Percentiles rank a stretch among this genome's conserved stretches.
phyloP scores from a whole-genome alignment of 345 rosid species.

The Noccaea bulbosa region DNA sequence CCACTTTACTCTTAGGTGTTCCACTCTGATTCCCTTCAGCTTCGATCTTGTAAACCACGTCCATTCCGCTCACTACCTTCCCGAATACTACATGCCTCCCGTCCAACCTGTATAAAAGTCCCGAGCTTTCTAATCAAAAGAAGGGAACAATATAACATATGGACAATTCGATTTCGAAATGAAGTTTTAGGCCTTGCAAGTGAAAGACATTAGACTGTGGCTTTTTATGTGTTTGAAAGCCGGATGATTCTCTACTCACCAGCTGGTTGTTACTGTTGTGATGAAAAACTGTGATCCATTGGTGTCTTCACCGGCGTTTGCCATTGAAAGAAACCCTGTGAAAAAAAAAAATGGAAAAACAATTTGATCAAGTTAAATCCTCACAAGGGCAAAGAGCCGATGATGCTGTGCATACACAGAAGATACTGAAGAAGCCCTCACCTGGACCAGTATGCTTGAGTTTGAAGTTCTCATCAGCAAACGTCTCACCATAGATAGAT shows the following conservation, averaged over 20 bases:
- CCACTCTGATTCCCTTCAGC: conserved; percentile 91
- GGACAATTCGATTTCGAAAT: background rate
- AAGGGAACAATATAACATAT: background rate
- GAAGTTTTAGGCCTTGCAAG: too few relatives aligned
- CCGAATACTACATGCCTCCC: conserved; percentile 95
- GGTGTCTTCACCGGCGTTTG: conserved; percentile 86
- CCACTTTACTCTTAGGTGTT: conserved; percentile 86
- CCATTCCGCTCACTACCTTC: conserved; percentile 92
- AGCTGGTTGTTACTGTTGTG: conserved; percentile 93
- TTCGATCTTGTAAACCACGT: conserved; percentile 89
- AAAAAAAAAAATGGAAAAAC: background rate
- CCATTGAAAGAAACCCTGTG: conserved; percentile 87
- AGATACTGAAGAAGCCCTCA: conserved; percentile 27
- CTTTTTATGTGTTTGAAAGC: conserved; percentile 4
- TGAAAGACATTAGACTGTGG: too few relatives aligned
- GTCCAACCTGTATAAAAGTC: conserved; percentile 65
- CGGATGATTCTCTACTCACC: conserved; percentile 49
- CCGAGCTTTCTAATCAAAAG: conserved; percentile 19
- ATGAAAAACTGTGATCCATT: conserved; percentile 98
- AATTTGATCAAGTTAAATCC: background rate
- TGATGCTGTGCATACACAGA: background rate
- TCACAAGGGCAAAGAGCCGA: background rate
- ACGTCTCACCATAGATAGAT: conserved; percentile 92
- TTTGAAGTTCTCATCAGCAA: conserved; percentile 94
- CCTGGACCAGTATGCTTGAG: conserved; percentile 97